Evolutionary conservation across 805 yeast genomes (phyloP).

Genomic region (Saturnispora besseyi): DNA sequence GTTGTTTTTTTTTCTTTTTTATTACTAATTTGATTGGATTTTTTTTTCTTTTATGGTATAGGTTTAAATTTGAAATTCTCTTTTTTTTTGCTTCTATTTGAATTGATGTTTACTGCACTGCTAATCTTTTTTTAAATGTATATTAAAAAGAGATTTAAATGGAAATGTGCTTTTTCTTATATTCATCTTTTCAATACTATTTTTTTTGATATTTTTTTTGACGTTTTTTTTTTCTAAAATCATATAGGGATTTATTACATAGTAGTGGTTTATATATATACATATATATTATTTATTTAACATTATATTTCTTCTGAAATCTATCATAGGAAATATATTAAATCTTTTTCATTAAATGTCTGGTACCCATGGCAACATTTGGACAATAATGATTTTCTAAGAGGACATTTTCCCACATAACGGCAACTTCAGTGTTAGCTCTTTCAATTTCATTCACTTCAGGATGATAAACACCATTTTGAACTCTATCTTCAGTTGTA

Average conservation of each 20-base stretch:
- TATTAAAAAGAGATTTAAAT: background rate
- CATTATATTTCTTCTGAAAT: background rate
- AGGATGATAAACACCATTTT: conserved; percentile 66
- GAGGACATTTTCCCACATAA: conserved; percentile 79
- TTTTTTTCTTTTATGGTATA: background rate
- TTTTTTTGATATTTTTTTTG: background rate
- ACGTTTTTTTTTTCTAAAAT: background rate
- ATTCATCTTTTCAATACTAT: background rate
- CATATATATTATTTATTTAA: background rate
- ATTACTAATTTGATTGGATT: background rate
- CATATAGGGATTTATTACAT: background rate
- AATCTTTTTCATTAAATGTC: conserved; percentile 31
- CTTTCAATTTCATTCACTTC: conserved; percentile 62
- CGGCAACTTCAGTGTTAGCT: conserved; percentile 80
- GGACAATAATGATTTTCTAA: conserved; percentile 81
- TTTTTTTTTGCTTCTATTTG: background rate
- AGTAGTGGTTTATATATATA: background rate
- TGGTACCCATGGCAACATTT: conserved; percentile 59
- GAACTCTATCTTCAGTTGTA: conserved; percentile 81
- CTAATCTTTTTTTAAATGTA: no score
- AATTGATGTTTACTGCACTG: background rate
- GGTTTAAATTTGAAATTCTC: background rate
- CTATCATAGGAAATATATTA: conserved; percentile 12
- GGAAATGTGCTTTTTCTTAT: background rate
- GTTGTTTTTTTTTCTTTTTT: background rate